phyloP scores from a whole-genome alignment of 805 yeast species.

The Saccharomycopsis sp. region DNA sequence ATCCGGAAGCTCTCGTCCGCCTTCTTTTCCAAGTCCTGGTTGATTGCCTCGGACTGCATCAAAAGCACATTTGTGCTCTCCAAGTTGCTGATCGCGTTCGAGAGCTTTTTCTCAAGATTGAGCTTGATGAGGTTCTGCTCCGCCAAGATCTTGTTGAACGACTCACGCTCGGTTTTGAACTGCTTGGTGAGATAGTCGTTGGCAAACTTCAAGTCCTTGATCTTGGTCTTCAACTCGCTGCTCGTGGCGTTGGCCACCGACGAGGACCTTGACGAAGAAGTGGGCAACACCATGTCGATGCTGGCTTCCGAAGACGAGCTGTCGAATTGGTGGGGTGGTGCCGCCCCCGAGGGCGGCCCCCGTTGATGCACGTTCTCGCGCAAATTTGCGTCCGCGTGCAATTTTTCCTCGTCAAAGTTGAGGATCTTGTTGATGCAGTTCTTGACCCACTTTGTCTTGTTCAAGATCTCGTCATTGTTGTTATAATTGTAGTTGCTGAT shows the following conservation, averaged over 20 bases:
- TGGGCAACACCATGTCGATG: constrained; percentile 1
- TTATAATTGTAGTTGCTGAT: constrained; percentile 4
- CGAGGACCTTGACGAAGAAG: constrained; percentile 6
- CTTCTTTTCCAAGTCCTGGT: constrained; percentile 14
- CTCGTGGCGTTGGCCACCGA: neutral
- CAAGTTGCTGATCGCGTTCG: constrained; percentile 16
- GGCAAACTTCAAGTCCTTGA: constrained; percentile 37
- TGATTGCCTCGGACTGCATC: constrained; percentile 13
- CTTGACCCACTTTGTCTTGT: constrained; percentile 19
- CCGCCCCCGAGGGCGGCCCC: neutral
- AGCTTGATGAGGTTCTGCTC: constrained; percentile 33
- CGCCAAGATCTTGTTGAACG: constrained; percentile 32
- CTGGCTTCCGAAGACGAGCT: constrained; percentile 12
- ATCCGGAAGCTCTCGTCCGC: constrained; percentile 30
- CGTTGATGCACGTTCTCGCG: constrained; percentile 14
- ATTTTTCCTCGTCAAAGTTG: constrained; percentile 1
- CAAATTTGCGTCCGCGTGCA: constrained; percentile 3
- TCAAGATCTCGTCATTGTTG: constrained; percentile 8
- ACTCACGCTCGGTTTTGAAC: constrained; percentile 36
- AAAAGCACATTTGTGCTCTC: constrained; percentile 18
- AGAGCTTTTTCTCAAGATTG: constrained; percentile 31
- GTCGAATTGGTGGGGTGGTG: neutral
- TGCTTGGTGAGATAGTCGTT: constrained; percentile 39
- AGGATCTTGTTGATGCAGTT: constrained; percentile 16
- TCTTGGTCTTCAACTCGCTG: constrained; percentile 33